Conservation (phyloP, 306 rosid species). For the Parietaria judaica region DNA sequence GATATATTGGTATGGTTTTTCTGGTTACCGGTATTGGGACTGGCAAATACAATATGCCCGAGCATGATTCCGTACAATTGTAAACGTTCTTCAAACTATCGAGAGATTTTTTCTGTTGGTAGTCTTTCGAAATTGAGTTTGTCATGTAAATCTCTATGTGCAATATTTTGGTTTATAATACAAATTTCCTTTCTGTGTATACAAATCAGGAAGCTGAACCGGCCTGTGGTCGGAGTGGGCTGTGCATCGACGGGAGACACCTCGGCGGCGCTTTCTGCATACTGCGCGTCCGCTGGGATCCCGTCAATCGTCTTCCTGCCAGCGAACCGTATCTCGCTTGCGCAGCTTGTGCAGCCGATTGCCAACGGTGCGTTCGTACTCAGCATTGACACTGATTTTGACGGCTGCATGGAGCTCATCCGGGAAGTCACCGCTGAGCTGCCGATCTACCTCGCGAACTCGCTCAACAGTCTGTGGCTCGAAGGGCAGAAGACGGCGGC, state of each 20-base stretch:
- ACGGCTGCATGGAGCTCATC: constrained; percentile 76
- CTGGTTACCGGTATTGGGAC: no score
- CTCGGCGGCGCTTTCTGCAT: constrained; percentile 70
- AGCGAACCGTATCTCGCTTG: constrained; percentile 52
- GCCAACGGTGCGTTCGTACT: constrained; percentile 79
- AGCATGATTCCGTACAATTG: no score
- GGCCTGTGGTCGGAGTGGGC: constrained; percentile 71
- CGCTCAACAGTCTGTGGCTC: constrained; percentile 59
- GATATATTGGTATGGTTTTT: no score
- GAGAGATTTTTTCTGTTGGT: no score
- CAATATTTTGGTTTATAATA: no score
- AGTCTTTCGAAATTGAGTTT: no score
- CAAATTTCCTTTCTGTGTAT: no score
- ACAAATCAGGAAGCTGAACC: constrained; percentile 33
- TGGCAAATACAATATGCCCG: no score
- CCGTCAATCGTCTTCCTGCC: constrained; percentile 74
- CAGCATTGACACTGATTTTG: constrained; percentile 77
- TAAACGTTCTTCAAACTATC: no score
- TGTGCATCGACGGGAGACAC: constrained; percentile 84
- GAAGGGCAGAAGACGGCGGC: constrained; percentile 89
- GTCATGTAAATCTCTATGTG: no score
- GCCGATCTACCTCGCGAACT: constrained; percentile 64
- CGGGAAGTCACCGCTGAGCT: constrained; percentile 65
- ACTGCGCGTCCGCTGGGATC: constrained; percentile 66
- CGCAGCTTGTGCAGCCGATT: constrained; percentile 78